Evolutionary conservation across 805 yeast genomes (phyloP).

Genomic region (Ogataea methanolica): DNA sequence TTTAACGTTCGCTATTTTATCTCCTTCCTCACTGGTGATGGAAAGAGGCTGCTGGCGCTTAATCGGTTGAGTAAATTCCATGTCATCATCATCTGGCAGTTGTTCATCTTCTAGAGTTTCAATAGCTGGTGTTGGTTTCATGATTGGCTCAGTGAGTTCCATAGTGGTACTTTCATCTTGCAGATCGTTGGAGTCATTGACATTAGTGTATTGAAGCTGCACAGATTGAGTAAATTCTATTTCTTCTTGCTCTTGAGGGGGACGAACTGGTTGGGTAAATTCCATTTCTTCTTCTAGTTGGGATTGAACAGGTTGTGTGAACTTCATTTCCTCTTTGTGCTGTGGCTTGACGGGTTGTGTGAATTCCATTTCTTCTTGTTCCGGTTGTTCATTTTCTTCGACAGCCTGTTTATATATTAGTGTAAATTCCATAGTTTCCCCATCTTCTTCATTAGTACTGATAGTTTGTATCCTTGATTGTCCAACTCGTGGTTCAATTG

Average conservation of each 20-base stretch:
- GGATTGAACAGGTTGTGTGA: neutral
- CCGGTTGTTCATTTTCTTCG: neutral
- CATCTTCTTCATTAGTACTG: constrained; percentile 3
- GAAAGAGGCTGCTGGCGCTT: neutral
- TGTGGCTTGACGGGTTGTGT: neutral
- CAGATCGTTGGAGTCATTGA: neutral
- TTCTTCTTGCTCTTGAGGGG: neutral
- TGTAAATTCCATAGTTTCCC: neutral
- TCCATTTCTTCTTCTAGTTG: neutral
- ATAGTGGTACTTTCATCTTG: no score
- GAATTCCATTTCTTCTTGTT: neutral
- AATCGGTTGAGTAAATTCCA: neutral
- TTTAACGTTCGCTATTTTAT: neutral
- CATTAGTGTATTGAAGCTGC: neutral
- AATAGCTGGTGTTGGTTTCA: no score
- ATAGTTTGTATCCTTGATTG: constrained; percentile 1
- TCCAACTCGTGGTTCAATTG: constrained; percentile 1
- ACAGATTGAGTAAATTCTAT: neutral
- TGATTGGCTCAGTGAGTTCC: no score
- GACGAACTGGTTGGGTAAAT: neutral
- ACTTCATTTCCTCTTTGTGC: neutral
- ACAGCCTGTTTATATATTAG: neutral
- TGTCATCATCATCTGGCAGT: no score
- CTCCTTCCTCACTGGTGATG: neutral
- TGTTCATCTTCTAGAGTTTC: no score